These are phyloP conservation scores for Talaromyces sp. DNA, from an alignment of 2,329 filamentous ascomycete genomes.

Conservation along the genomic window DNA sequence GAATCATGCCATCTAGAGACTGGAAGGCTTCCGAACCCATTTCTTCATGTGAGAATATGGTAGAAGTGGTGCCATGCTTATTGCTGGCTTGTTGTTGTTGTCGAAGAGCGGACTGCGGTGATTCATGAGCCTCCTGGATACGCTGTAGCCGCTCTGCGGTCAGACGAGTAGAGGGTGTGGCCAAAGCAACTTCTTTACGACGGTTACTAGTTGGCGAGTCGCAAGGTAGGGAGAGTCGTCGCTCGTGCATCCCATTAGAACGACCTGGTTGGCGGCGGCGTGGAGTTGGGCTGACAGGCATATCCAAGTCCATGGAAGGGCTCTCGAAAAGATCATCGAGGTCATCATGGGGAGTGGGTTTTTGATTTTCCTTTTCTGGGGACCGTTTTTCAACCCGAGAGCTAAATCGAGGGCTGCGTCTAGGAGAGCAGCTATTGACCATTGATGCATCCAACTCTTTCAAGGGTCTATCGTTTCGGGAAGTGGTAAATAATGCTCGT, in stretches of 20 bases:
- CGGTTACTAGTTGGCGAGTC: slow-evolving; percentile 36
- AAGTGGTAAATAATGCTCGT: slow-evolving; percentile 47
- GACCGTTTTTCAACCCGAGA: slow-evolving; percentile 41
- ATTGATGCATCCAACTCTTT: slow-evolving; percentile 40
- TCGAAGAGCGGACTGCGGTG: slow-evolving; percentile 22
- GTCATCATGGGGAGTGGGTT: slow-evolving; percentile 53
- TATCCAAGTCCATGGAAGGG: slow-evolving; percentile 53
- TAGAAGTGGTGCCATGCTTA: slow-evolving; percentile 23
- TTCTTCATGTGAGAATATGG: slow-evolving; percentile 23
- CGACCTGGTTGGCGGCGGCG: slow-evolving; percentile 56
- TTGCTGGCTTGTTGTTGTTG: slow-evolving; percentile 29
- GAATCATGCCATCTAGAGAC: slow-evolving; percentile 39
- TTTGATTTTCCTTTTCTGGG: slow-evolving; percentile 62
- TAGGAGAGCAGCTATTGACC: slow-evolving; percentile 52
- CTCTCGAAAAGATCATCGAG: slow-evolving; percentile 70
- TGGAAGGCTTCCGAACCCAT: slow-evolving; percentile 32
- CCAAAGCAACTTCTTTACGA: slow-evolving; percentile 24
- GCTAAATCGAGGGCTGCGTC: slow-evolving; percentile 42
- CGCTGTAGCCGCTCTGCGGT: slow-evolving; percentile 39
- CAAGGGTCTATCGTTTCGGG: slow-evolving; percentile 39
- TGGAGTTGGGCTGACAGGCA: slow-evolving; percentile 57
- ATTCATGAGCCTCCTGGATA: slow-evolving; percentile 33
- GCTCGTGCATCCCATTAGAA: slow-evolving; percentile 39
- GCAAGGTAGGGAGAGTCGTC: slow-evolving; percentile 41
- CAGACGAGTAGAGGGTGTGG: slow-evolving; percentile 32